Percentiles rank a stretch among this genome's conserved stretches.
Conservation (phyloP, 148 eudicot genomes). For the Camellia lanceoleosa region DNA sequence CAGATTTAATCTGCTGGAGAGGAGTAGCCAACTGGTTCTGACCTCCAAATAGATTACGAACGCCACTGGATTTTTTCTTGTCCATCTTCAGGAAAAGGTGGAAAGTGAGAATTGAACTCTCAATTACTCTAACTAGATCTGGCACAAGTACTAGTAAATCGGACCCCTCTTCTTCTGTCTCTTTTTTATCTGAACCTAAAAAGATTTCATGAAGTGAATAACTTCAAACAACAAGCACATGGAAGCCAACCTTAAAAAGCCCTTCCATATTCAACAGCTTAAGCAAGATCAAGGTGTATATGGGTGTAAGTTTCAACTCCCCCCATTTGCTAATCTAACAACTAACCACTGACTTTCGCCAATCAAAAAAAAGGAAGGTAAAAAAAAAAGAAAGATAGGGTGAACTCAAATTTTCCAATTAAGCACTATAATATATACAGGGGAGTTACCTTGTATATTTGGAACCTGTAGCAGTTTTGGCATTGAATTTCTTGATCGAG, state of each 20-base stretch:
- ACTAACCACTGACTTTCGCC: too few relatives aligned
- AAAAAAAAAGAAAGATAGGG: not conserved
- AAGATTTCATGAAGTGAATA: not conserved
- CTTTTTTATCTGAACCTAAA: slow-evolving; percentile 46
- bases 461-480: slow-evolving; percentile 88
- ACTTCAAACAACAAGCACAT: not conserved
- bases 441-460: slow-evolving; percentile 60
- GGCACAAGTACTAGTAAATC: slow-evolving; percentile 57
- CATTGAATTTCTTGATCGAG: slow-evolving; percentile 63
- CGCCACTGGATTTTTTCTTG: slow-evolving; percentile 68
- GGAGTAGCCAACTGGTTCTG: slow-evolving; percentile 72
- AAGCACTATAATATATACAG: not conserved
- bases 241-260: not conserved
- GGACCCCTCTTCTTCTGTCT: slow-evolving; percentile 47
- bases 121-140: slow-evolving; percentile 60
- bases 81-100: slow-evolving; percentile 70
- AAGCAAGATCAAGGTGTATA: too few relatives aligned
- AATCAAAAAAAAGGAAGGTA: too few relatives aligned
- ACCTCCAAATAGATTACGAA: slow-evolving; percentile 61
- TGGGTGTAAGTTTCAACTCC: too few relatives aligned
- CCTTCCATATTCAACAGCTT: not conserved
- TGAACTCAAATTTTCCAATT: not conserved
- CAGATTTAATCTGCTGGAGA: slow-evolving; percentile 75
- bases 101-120: slow-evolving; percentile 74
- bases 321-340: too few relatives aligned